phyloP scores from a whole-genome alignment of 108 stramenopile species.

The Pseudonitzschia multiseries region DNA sequence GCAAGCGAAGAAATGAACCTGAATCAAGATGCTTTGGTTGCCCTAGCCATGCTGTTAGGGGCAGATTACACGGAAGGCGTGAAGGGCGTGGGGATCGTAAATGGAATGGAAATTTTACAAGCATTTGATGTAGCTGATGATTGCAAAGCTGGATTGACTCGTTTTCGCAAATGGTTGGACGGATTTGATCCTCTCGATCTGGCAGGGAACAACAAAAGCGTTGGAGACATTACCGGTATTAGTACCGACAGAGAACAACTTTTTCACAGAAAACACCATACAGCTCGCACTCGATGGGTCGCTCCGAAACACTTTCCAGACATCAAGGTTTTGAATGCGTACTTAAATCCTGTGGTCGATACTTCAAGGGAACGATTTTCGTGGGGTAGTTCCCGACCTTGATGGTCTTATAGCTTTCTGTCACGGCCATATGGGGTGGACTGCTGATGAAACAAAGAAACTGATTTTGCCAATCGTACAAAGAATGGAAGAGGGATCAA shows the following conservation, averaged over 20 bases:
- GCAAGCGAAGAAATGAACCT: constrained; percentile 85
- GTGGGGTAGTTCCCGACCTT: constrained; percentile 85
- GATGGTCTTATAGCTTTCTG: constrained; percentile 71
- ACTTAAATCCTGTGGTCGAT: constrained; percentile 84
- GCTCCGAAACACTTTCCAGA: constrained; percentile 86
- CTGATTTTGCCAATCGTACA: constrained; percentile 78
- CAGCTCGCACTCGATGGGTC: constrained; percentile 78
- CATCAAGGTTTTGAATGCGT: constrained; percentile 70
- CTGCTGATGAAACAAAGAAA: constrained; percentile 64
- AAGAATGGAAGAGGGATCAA: constrained; percentile 42
- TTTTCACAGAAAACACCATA: constrained; percentile 81
- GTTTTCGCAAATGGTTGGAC: constrained; percentile 87
- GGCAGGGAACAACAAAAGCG: not conserved
- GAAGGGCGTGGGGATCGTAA: constrained; percentile 95
- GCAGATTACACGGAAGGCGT: constrained; percentile 99
- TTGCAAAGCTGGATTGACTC: constrained; percentile 57
- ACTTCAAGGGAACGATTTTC: constrained; percentile 64
- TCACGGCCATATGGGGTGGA: constrained; percentile 79
- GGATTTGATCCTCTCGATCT: constrained; percentile 51
- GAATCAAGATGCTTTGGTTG: constrained; percentile 74
- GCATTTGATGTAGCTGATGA: constrained; percentile 71
- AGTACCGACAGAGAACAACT: constrained; percentile 10
- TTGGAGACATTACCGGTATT: constrained; percentile 8
- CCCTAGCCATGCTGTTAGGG: constrained; percentile 95
- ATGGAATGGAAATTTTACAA: constrained; percentile 95